Base-by-base conservation (phyloP, 176 grass and related monocot species). In the Zizania latifolia region DNA sequence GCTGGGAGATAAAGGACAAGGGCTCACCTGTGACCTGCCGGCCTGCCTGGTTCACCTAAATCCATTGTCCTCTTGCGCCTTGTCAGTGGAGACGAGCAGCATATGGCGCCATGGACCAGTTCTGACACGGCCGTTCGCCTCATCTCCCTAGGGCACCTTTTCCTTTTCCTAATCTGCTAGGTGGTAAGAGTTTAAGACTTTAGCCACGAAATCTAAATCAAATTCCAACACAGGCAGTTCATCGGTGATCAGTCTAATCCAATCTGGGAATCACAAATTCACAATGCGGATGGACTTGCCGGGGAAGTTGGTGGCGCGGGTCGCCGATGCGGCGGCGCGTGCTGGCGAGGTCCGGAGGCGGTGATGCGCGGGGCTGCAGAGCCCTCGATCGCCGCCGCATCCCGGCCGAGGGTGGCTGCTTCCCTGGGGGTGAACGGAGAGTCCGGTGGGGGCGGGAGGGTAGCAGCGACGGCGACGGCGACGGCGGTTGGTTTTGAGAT, bases 11-110 rank as follows among this genome's bases (percentile, higher is more conserved):
- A 44, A 36, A 11, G 19, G 73, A 87, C 59, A 73, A 69, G 3
- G n/a, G n/a, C n/a, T n/a, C n/a, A n/a, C n/a, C n/a, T n/a, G n/a
- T n/a, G n/a, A n/a, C n/a, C n/a, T n/a, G n/a, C n/a, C n/a, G n/a
- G n/a, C n/a, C n/a, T n/a, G n/a, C n/a, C n/a, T n/a, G 39, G n/a
- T 31, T 74, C 79, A 73, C 67, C 79, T 50, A 72, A 70, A 51
- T 12, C 50, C 43, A 11, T 44, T 74, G 75, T 83, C 80, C 40
- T 88, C n/a, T 58, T 53, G 32, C 55, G 78, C 70, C 63, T 36
- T 58, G 59, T 67, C 71, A 70, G 43, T 48, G 54, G 39, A 24
- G 65, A n/a, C n/a, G n/a, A 32, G 35, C 36, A 23, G 79, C 55
- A 28, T 44, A 36, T 53, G 48, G 45, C 71, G 46, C 30, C 58